phyloP scores from a whole-genome alignment of 2,329 filamentous ascomycete genomes.

The Exophiala alcalophila region DNA sequence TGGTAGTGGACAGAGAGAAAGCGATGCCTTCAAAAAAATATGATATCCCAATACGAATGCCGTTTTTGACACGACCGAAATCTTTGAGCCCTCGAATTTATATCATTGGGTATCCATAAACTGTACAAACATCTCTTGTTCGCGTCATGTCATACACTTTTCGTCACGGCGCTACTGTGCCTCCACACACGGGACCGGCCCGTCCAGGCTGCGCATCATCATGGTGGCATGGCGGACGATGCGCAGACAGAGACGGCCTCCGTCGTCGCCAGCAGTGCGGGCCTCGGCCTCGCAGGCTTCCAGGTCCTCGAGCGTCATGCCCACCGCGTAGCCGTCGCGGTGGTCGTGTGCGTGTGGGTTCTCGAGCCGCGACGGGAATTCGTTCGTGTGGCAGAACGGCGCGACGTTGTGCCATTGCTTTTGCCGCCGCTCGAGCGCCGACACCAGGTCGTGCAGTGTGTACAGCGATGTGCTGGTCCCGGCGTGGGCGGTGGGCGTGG shows the following conservation, averaged over 20 bases:
- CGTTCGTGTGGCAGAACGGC: conserved; percentile 5
- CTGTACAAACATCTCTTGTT: too few relatives aligned
- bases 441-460: conserved; percentile 38
- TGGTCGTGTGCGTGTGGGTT: conserved; percentile 12
- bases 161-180: too few relatives aligned
- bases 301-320: conserved; percentile 21
- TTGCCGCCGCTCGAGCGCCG: conserved; percentile 44
- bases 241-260: conserved; percentile 30
- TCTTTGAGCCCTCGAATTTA: too few relatives aligned
- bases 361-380: conserved; percentile 16
- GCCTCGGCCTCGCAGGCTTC: conserved; percentile 16
- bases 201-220: conserved; percentile 30
- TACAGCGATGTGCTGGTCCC: conserved; percentile 8
- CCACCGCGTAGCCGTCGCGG: conserved; percentile 18
- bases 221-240: conserved; percentile 31
- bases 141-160: too few relatives aligned
- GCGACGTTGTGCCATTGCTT: conserved; percentile 40
- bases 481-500: conserved; percentile 6
- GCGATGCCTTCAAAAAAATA: too few relatives aligned
- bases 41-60: too few relatives aligned
- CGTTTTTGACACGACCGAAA: too few relatives aligned
- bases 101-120: too few relatives aligned
- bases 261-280: conserved; percentile 11
- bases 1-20: too few relatives aligned
- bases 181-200: conserved; percentile 12